phyloP scores from a whole-genome alignment of 2,329 filamentous ascomycete genomes.

The Daldinia sp. region DNA sequence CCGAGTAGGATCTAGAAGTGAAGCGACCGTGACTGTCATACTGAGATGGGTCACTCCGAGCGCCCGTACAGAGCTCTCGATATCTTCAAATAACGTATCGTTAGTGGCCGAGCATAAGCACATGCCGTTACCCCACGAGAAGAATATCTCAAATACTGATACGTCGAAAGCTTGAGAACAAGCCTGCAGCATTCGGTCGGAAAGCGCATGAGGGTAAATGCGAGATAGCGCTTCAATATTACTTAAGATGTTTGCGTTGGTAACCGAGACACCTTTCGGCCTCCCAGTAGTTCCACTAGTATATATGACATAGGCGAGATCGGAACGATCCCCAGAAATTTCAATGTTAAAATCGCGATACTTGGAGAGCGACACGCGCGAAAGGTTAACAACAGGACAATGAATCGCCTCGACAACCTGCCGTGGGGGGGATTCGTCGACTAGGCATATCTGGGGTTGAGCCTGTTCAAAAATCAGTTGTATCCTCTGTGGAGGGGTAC shows the following conservation, averaged over 20 bases:
- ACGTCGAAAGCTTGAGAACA: conserved; percentile 89
- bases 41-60: conserved; percentile 80
- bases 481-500: conserved; percentile 70
- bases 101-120: conserved; percentile 79
- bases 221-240: conserved; percentile 73
- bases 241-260: conserved; percentile 77
- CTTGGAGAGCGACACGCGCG: conserved; percentile 39
- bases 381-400: conserved; percentile 48
- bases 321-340: conserved; percentile 52
- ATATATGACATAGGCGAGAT: conserved; percentile 80
- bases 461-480: conserved; percentile 70
- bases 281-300: conserved; percentile 84
- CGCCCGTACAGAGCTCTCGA: conserved; percentile 71
- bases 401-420: conserved; percentile 25
- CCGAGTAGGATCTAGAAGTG: conserved; percentile 72
- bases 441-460: conserved; percentile 55
- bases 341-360: conserved; percentile 51
- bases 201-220: conserved; percentile 67
- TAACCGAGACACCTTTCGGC: conserved; percentile 83
- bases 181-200: conserved; percentile 76
- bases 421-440: conserved; percentile 46
- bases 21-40: conserved; percentile 84
- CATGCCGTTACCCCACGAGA: conserved; percentile 80
- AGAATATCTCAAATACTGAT: conserved; percentile 91
- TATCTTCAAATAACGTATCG: conserved; percentile 75